Conservation (phyloP, 768 basidiomycete species). For the Solioccasus polychromus region DNA sequence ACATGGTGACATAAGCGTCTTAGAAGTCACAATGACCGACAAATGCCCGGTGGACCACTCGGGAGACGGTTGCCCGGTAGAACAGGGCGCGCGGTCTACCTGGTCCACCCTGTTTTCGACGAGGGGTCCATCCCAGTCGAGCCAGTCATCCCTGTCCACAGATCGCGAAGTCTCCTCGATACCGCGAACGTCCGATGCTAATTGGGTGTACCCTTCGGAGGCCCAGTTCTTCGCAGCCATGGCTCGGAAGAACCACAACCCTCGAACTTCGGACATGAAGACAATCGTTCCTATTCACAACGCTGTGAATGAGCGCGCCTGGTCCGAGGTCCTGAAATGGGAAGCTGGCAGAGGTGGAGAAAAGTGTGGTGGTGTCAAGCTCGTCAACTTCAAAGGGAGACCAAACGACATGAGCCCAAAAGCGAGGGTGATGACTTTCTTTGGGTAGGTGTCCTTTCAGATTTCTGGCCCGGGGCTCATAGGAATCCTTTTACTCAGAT, state of each 20-base stretch:
- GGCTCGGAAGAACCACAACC: slow-evolving; percentile 90
- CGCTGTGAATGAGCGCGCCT: slow-evolving; percentile 94
- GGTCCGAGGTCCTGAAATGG: slow-evolving; percentile 82
- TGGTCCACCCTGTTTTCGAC: slow-evolving; percentile 37
- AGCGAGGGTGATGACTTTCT: slow-evolving; percentile 75
- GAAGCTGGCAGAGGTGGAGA: slow-evolving; percentile 79
- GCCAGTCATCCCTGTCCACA: slow-evolving; percentile 47
- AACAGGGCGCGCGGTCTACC: slow-evolving; percentile 48
- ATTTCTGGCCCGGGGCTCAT: neutral
- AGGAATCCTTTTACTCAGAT: slow-evolving; percentile 47
- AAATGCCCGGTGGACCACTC: slow-evolving; percentile 50
- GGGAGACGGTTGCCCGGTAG: slow-evolving; percentile 59
- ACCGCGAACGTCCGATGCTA: slow-evolving; percentile 63
- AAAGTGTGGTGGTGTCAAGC: slow-evolving; percentile 73
- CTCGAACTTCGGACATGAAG: slow-evolving; percentile 85
- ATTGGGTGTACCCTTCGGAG: slow-evolving; percentile 98
- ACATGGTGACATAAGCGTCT: slow-evolving; percentile 16
- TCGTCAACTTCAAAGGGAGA: slow-evolving; percentile 89
- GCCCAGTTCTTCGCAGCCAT: slow-evolving; percentile 99
- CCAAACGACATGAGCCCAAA: slow-evolving; percentile 78
- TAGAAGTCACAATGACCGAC: slow-evolving; percentile 23
- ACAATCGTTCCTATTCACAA: slow-evolving; percentile 98
- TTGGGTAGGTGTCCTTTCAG: slow-evolving; percentile 62
- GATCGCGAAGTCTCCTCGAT: slow-evolving; percentile 87
- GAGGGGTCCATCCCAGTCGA: slow-evolving; percentile 5